Evolutionary conservation across 176 grass and related monocot species (phyloP).

Genomic region (Juncus effusus): DNA sequence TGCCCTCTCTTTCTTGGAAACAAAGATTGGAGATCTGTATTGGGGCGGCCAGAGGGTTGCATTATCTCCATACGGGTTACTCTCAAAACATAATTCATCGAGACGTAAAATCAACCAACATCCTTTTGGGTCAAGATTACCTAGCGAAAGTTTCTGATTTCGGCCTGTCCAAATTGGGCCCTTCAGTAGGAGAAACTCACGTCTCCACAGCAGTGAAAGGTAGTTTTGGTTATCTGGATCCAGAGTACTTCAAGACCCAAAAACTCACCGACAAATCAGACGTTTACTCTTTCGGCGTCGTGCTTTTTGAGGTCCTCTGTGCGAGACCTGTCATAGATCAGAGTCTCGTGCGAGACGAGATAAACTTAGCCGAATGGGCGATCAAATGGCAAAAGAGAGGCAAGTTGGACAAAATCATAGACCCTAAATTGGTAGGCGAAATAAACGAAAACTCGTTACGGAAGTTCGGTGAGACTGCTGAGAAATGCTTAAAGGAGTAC

Average conservation of each 20-base stretch:
- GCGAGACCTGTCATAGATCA: constrained; percentile 37
- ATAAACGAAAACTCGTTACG: constrained; percentile 49
- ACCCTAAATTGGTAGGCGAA: constrained; percentile 35
- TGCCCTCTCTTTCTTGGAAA: constrained; percentile 45
- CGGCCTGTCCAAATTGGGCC: constrained; percentile 38
- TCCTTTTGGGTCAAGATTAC: constrained; percentile 37
- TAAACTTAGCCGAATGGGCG: constrained; percentile 56
- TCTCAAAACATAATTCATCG: constrained; percentile 53
- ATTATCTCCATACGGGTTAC: constrained; percentile 55
- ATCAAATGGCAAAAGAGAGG: constrained; percentile 24
- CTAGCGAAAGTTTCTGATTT: constrained; percentile 49
- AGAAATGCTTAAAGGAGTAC: constrained; percentile 52
- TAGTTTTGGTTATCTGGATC: constrained; percentile 42
- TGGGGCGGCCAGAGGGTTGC: constrained; percentile 43
- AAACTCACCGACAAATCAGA: constrained; percentile 46
- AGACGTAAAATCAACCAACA: constrained; percentile 58
- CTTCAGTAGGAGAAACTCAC: constrained; percentile 28
- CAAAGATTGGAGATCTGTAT: constrained; percentile 57
- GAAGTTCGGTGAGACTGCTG: constrained; percentile 54
- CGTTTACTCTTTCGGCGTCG: constrained; percentile 49
- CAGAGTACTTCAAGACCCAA: constrained; percentile 46
- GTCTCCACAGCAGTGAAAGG: constrained; percentile 35
- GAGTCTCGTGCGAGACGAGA: constrained; percentile 26
- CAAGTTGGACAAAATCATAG: constrained; percentile 35
- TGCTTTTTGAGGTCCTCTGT: constrained; percentile 47